phyloP scores from a whole-genome alignment of 164 flowering plant species.

The Buxus sempervirens region DNA sequence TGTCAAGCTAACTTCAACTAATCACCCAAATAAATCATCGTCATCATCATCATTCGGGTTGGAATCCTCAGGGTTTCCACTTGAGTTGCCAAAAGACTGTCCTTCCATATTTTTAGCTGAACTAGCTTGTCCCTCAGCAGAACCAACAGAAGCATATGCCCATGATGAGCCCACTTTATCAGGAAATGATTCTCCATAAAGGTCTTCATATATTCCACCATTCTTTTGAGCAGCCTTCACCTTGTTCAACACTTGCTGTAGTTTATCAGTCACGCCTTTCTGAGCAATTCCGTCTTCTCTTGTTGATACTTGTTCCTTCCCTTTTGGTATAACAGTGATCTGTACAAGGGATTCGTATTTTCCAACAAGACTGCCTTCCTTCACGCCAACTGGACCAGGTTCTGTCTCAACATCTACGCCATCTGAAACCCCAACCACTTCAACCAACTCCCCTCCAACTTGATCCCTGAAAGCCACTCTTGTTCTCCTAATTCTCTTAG shows the following conservation, averaged over 20 bases:
- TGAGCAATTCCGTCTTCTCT: conserved; percentile 41
- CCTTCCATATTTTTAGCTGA: conserved; percentile 27
- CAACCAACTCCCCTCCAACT: conserved; percentile 82
- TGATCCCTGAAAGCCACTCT: conserved; percentile 88
- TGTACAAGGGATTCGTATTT: conserved; percentile 95
- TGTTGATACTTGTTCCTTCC: conserved; percentile 45
- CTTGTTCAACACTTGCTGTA: conserved; percentile 72
- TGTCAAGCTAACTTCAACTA: conserved; percentile 11
- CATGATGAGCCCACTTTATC: conserved; percentile 83
- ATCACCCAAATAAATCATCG: conserved; percentile 83
- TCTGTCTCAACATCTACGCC: conserved; percentile 94
- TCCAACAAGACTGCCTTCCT: conserved; percentile 98
- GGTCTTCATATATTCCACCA: conserved; percentile 76
- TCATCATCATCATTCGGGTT: conserved; percentile 37
- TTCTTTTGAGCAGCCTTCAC: conserved; percentile 63
- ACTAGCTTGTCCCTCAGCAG: conserved; percentile 27
- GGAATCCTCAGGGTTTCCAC: conserved; percentile 25
- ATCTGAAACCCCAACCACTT: conserved; percentile 92
- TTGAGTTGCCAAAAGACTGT: conserved; percentile 17
- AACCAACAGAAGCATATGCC: conserved; percentile 53
- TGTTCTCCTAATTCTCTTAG: conserved; percentile 56
- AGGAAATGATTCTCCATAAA: conserved; percentile 76
- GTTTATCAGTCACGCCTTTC: conserved; percentile 77
- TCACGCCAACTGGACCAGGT: conserved; percentile 93
- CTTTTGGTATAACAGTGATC: conserved; percentile 81